Percentiles rank a stretch among this genome's conserved stretches.
Evolutionary conservation across 192 early-diverging fungal species (phyloP).

Genomic region (Coemansia sp.): DNA sequence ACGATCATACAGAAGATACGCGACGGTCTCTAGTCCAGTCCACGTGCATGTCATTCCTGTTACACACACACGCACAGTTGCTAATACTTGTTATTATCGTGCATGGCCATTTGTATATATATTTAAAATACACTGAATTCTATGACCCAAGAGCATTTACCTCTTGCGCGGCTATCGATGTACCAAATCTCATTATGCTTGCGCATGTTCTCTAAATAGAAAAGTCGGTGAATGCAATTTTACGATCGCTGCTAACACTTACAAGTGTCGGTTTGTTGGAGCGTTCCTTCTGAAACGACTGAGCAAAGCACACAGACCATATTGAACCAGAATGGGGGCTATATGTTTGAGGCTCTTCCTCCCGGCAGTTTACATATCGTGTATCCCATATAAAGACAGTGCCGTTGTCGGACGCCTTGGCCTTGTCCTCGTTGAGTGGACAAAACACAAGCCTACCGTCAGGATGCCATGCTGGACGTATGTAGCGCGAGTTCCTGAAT

Average conservation of each 20-base stretch:
- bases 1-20: conserved; percentile 36
- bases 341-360: conserved; percentile 17
- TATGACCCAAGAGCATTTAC: too few species aligned
- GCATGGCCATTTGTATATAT: neutral
- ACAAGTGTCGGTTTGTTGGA: conserved; percentile 20
- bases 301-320: conserved; percentile 32
- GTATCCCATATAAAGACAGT: conserved; percentile 38
- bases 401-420: conserved; percentile 6
- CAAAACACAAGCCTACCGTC: conserved; percentile 32
- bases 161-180: neutral
- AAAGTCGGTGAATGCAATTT: conserved; percentile 36
- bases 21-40: neutral
- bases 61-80: too few species aligned
- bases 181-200: neutral
- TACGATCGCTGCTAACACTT: conserved; percentile 21
- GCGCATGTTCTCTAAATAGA: conserved; percentile 8
- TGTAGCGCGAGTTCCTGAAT: conserved; percentile 31
- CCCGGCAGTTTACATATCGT: conserved; percentile 23
- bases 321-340: conserved; percentile 16
- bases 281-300: neutral
- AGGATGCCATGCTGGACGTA: conserved; percentile 42
- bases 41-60: too few species aligned
- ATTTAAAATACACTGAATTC: neutral
- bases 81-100: too few species aligned
- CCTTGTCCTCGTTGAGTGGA: conserved; percentile 14